Evolutionary conservation across 768 basidiomycete species (phyloP).

Genomic region (Phallus indusiatus): DNA sequence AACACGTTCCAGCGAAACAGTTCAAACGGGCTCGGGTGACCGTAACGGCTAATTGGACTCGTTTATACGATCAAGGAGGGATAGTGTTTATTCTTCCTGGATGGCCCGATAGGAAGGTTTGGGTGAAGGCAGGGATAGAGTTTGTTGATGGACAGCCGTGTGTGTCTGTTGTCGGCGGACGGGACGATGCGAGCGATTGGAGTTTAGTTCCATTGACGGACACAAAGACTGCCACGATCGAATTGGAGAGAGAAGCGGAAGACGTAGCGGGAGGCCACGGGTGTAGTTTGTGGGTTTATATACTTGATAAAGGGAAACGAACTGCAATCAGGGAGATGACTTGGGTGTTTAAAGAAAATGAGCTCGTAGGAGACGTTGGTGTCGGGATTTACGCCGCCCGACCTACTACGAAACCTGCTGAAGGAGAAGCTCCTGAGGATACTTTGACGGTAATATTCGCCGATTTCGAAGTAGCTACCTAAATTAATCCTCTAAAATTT

Average conservation of each 20-base stretch:
- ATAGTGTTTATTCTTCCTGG: conserved; percentile 16
- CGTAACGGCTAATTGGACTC: conserved; percentile 18
- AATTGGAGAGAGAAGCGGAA: conserved; percentile 13
- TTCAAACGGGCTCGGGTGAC: conserved; percentile 20
- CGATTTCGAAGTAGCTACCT: neutral
- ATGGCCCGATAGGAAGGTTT: conserved; percentile 7
- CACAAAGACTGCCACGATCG: conserved; percentile 11
- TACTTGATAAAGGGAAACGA: conserved; percentile 11
- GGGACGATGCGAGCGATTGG: conserved; percentile 19
- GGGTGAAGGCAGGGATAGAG: conserved; percentile 24
- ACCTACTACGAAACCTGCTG: conserved; percentile 11
- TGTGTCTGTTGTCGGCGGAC: conserved; percentile 19
- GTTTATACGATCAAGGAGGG: conserved; percentile 23
- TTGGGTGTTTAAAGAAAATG: conserved; percentile 17
- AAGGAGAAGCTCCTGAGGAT: conserved; percentile 8
- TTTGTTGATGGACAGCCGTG: conserved; percentile 17
- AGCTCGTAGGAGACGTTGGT: conserved; percentile 8
- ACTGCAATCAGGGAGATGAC: conserved; percentile 19
- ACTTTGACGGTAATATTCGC: conserved; percentile 13
- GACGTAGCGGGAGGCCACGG: conserved; percentile 10
- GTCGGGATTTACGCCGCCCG: conserved; percentile 19
- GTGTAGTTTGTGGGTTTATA: conserved; percentile 20
- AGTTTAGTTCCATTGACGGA: conserved; percentile 14
- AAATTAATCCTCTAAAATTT: neutral
- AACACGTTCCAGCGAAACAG: conserved; percentile 5